Conservation (phyloP, 768 basidiomycete genomes). For the Macrolepiota dolichaula region DNA sequence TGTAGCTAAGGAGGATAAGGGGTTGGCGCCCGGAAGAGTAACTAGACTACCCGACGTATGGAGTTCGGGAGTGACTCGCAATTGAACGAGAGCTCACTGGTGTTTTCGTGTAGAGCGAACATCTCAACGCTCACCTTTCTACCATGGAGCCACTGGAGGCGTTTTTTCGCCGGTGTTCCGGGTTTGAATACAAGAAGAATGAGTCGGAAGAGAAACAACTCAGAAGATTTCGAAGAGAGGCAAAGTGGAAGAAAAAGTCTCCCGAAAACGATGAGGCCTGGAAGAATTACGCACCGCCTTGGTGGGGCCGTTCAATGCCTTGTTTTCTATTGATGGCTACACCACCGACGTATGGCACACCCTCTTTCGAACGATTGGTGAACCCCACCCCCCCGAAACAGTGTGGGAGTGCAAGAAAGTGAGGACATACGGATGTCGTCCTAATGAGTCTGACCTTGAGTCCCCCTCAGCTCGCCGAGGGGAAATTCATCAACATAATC, state of each 20-base stretch:
- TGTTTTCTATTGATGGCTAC: neutral
- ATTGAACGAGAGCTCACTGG: too few relatives aligned
- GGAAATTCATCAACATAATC: conserved; percentile 13
- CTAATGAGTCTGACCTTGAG: neutral
- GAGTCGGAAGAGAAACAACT: neutral
- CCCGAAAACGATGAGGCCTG: neutral
- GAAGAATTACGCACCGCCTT: neutral
- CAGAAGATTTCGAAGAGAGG: neutral
- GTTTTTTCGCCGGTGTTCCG: neutral
- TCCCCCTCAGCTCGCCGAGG: neutral
- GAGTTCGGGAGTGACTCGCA: too few relatives aligned
- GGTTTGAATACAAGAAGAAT: neutral
- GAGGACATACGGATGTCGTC: neutral
- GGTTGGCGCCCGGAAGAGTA: neutral
- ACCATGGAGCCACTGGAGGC: neutral
- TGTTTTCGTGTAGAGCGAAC: too few relatives aligned
- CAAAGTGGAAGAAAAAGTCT: neutral
- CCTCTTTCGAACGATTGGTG: neutral
- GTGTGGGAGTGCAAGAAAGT: neutral
- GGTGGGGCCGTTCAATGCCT: conserved; percentile 3
- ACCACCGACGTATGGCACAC: conserved; percentile 1
- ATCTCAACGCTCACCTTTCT: too few relatives aligned
- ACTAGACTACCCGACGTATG: too few relatives aligned
- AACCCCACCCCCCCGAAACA: neutral
- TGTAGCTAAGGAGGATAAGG: too few relatives aligned